These are phyloP conservation scores for Alternaria burnsii DNA, from an alignment of 2,329 filamentous ascomycete species.

Conservation along the genomic window DNA sequence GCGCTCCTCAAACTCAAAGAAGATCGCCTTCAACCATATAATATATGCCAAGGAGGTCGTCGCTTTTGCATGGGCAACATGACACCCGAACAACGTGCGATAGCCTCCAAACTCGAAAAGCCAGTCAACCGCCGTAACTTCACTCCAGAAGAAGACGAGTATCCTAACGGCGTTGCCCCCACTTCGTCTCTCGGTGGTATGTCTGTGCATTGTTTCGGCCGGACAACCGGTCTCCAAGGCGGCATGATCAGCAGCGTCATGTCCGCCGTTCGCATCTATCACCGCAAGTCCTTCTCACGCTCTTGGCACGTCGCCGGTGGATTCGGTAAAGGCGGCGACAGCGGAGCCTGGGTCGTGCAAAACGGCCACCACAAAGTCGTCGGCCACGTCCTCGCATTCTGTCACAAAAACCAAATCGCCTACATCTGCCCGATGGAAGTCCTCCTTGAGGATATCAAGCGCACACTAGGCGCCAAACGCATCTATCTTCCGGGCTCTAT, in stretches of 20 bases:
- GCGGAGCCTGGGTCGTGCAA: constrained; percentile 91
- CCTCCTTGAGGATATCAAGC: constrained; percentile 82
- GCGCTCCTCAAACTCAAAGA: constrained; percentile 83
- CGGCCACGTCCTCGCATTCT: constrained; percentile 91
- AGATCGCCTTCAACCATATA: constrained; percentile 74
- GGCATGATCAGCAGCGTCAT: constrained; percentile 81
- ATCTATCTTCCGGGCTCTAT: constrained; percentile 73
- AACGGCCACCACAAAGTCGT: constrained; percentile 80
- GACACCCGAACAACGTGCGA: constrained; percentile 39
- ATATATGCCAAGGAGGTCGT: constrained; percentile 69
- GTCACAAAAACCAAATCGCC: constrained; percentile 77
- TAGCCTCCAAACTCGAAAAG: constrained; percentile 43
- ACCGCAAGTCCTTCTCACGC: constrained; percentile 80
- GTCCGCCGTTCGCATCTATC: constrained; percentile 86
- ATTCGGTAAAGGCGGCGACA: constrained; percentile 83
- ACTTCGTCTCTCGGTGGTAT: constrained; percentile 73
- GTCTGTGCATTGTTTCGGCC: constrained; percentile 85
- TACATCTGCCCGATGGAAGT: constrained; percentile 98
- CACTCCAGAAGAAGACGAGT: constrained; percentile 49
- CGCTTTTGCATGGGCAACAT: constrained; percentile 46
- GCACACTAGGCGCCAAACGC: constrained; percentile 74
- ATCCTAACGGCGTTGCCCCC: constrained; percentile 68
- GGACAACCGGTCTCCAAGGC: constrained; percentile 82
- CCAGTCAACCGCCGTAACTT: constrained; percentile 48
- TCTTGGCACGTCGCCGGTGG: constrained; percentile 70